These are phyloP conservation scores for Penicilliopsis zonata DNA, from an alignment of 495 filamentous ascomycete genomes.

Conservation along the genomic window DNA sequence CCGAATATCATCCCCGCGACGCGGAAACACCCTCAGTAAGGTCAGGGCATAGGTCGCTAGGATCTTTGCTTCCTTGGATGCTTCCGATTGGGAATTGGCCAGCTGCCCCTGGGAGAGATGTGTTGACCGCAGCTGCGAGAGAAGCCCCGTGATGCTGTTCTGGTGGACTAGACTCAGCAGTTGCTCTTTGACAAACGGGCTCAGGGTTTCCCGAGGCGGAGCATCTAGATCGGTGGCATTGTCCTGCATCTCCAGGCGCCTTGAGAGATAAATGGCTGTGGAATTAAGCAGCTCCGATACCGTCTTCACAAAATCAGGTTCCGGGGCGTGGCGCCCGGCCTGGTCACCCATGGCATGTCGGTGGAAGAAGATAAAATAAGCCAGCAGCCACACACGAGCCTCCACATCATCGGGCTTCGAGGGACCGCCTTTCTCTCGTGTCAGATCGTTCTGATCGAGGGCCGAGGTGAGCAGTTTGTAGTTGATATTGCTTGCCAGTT, in stretches of 20 bases:
- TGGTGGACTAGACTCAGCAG: slow-evolving; percentile 54
- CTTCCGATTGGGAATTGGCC: slow-evolving; percentile 13
- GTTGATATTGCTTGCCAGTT: slow-evolving; percentile 36
- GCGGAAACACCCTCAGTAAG: slow-evolving; percentile 75
- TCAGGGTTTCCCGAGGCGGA: slow-evolving; percentile 34
- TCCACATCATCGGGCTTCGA: slow-evolving; percentile 16
- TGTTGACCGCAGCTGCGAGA: slow-evolving; percentile 30
- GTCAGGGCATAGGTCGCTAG: slow-evolving; percentile 83
- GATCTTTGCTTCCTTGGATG: slow-evolving; percentile 50
- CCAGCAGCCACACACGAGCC: slow-evolving; percentile 59
- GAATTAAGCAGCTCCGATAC: slow-evolving; percentile 51
- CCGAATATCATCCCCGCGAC: slow-evolving; percentile 74
- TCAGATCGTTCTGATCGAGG: slow-evolving; percentile 21
- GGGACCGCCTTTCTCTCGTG: slow-evolving; percentile 12
- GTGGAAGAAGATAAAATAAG: slow-evolving; percentile 70
- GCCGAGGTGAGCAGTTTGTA: slow-evolving; percentile 41
- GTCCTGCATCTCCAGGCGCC: slow-evolving; percentile 41
- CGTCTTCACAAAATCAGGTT: slow-evolving; percentile 50
- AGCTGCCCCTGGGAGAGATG: slow-evolving; percentile 15
- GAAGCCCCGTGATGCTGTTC: slow-evolving; percentile 46
- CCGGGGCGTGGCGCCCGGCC: slow-evolving; percentile 26
- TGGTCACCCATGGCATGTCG: slow-evolving; percentile 35
- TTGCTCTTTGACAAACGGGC: slow-evolving; percentile 46
- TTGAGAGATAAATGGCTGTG: slow-evolving; percentile 46
- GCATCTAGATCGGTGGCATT: slow-evolving; percentile 20